Base-by-base conservation (phyloP, 768 basidiomycete species). In the Calocybe indica region DNA sequence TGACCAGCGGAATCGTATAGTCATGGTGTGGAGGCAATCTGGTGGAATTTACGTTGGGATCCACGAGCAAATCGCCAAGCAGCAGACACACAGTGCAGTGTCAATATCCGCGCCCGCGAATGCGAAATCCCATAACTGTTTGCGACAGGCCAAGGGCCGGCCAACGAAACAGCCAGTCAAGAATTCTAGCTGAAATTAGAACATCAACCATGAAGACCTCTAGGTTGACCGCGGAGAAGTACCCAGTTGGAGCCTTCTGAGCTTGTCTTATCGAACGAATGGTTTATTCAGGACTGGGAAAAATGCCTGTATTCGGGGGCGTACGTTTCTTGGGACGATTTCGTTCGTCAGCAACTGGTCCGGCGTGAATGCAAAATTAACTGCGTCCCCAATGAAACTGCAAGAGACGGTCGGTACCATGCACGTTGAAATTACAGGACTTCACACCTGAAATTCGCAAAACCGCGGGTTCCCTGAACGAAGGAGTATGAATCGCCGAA, bases 401-500 rank as follows among this genome's bases (percentile, higher is more conserved):
- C 1, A 39, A 32, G 29, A 38, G 6, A 28, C 36, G 3, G 45
- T 29, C 14, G 6, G 22, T 22, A 51, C 37, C 35, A 36, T 14
- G 30, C 32, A 22, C n/a, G 33, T 7, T 6, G 13, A 30, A 31
- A 7, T 15, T 5, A 15, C 8, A 13, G 32, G 39, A n/a, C n/a
- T 12, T 41, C 57, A 32, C 39, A 71, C 77, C 77, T 78, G 53
- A 72, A 79, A 48, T 78, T 78, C n/a, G 74, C 66, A 47, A 57
- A 57, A 1, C 76, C 78, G 2, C 55, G 53, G 2, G 71, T 73
- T 1, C 77, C 77, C 55, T 75, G 71, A 0, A 80, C 75, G 49
- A 78, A 79, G 0, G 77, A 72, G 52, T 79, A 80, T 2, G 76
- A 78, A 54, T 79, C 78, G 4, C 77, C 78, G 51, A 80, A 80